phyloP scores from a whole-genome alignment of 140 eudicot species.

The Erigeron philadelphicus region DNA sequence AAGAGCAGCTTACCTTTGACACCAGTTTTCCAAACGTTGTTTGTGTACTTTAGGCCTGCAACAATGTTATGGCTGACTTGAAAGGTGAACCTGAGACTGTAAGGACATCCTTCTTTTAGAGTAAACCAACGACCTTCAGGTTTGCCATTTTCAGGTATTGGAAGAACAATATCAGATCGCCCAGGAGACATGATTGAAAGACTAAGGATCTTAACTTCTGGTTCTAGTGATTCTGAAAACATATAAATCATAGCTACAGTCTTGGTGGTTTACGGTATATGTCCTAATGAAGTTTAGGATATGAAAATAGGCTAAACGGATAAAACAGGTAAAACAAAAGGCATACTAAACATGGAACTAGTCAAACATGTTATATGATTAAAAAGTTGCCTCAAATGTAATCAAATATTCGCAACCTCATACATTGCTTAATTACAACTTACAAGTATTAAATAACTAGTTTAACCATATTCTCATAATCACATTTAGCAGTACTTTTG shows the following conservation, averaged over 20 bases:
- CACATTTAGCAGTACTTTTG: background rate
- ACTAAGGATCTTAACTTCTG: constrained; percentile 58
- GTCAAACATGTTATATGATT: background rate
- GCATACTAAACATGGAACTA: background rate
- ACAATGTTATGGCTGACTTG: constrained; percentile 64
- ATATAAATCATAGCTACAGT: constrained; percentile 15
- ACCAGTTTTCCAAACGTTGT: constrained; percentile 72
- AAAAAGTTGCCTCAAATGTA: background rate
- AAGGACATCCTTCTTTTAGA: constrained; percentile 57
- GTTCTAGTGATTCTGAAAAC: constrained; percentile 47
- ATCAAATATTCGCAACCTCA: background rate
- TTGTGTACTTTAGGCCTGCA: constrained; percentile 60
- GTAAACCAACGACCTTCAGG: constrained; percentile 65
- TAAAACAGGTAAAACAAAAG: background rate
- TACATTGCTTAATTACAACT: background rate
- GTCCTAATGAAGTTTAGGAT: background rate
- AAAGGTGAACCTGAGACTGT: constrained; percentile 51
- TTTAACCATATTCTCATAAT: background rate
- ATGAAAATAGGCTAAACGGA: background rate
- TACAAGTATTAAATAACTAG: background rate
- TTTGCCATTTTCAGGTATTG: constrained; percentile 53
- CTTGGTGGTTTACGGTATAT: constrained; percentile 12
- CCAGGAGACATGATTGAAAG: constrained; percentile 53
- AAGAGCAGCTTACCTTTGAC: constrained; percentile 41
- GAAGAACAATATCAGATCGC: constrained; percentile 49